These are phyloP conservation scores for Cryptosporidium canis DNA, from an alignment of 169 alveolate species.

Conservation along the genomic window DNA sequence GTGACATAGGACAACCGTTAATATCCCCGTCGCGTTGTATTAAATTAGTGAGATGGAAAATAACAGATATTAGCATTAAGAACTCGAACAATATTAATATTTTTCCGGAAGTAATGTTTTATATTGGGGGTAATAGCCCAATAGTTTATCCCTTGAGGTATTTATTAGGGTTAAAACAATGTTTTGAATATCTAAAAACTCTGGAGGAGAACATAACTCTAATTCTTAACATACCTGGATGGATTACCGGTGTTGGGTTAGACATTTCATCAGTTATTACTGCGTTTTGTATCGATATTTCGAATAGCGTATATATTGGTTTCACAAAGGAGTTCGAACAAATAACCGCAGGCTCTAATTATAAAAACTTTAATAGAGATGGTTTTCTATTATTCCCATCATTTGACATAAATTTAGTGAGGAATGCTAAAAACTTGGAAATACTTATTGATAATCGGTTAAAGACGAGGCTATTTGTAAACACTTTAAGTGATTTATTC, in stretches of 20 bases:
- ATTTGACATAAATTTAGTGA: not conserved
- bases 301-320: conserved; percentile 24
- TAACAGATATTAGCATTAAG: not conserved
- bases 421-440: not conserved
- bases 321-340: conserved; percentile 25
- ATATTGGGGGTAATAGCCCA: conserved; percentile 63
- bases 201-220: conserved; percentile 12
- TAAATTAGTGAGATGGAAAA: conserved; percentile 48
- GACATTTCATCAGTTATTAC: conserved; percentile 57
- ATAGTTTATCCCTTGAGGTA: conserved; percentile 40
- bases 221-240: conserved; percentile 61
- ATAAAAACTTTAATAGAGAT: not conserved
- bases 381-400: not conserved
- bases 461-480: conserved; percentile 7
- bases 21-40: conserved; percentile 48
- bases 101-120: conserved; percentile 51
- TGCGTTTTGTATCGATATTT: conserved; percentile 22
- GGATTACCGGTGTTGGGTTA: conserved; percentile 61
- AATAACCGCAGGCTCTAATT: not conserved
- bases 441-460: not conserved
- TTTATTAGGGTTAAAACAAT: conserved; percentile 25
- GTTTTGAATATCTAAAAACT: conserved; percentile 17
- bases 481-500: conserved; percentile 25
- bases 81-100: conserved; percentile 14
- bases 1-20: conserved; percentile 64